Evolutionary conservation across 306 rosid species (phyloP), one percentile per base, ranked within the genome.

Genomic region (Ammopiptanthus mongolicus): DNA sequence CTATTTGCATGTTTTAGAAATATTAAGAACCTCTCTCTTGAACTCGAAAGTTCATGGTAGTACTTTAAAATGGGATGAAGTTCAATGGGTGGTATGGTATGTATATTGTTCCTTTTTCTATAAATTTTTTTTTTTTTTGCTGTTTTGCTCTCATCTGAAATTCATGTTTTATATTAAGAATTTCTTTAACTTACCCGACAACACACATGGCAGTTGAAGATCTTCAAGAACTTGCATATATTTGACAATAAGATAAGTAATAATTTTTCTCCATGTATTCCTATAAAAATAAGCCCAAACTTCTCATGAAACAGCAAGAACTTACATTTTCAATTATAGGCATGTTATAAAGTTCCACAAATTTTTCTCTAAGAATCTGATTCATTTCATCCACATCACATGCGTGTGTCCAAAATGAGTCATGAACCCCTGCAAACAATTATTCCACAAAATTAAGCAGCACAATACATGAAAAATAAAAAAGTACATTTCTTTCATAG

Each of bases 331-430:
- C 82, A 19, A 72, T 79, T 42, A 80, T 81, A 19, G 97, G 92
- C 88, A 77, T 84, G 91, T 59, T 72, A 77, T 92, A 90, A 37
- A 92, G 93, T 81, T 92, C 97, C 83, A 92, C 91, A 88, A 90
- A 88, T 29, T 86, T 81, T 85, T 88, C 86, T 36, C 96, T 53
- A 19, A 92, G 91, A 63, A 88, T 92, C 76, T 14, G 77, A 72
- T 92, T 92, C 96, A 92, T 92, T 78, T 77, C 65, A 74, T 87
- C 92, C 23, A 92, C 89, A 55, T 92, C 96, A 81, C 96, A 82
- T 3, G 93, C 93, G 80, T 92, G 97, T 19, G 97, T 92, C 97
- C 96, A 92, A 85, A 82, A 92, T 65, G 97, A 92, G 69, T 92
- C 96, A 33, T 90, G 97, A 84, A 92, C 97, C 68, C 97, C 97